Evolutionary conservation across 345 rosid species (phyloP), one percentile per base, ranked within the genome.

Genomic region (Cardamine resedifolia): DNA sequence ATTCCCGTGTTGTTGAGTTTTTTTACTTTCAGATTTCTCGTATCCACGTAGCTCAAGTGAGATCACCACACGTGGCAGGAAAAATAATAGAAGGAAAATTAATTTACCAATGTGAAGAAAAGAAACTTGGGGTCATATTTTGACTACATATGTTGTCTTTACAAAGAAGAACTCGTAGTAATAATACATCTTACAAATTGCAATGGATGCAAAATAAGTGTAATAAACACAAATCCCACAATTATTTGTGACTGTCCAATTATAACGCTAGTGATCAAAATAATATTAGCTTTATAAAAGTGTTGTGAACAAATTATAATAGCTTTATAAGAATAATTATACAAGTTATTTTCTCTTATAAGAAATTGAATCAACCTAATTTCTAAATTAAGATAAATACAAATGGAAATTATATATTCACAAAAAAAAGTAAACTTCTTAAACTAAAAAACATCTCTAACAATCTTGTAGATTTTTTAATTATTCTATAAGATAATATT

Each of bases 11-110:
- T 48, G 67, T n/a, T n/a, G n/a, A 27, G 53, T 39, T 59, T 59
- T 14, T 45, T 9, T 49, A 23, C 39, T 30, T 45, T 50, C 68
- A 75, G 64, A 60, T 59, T 60, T 75, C 64, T 68, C 69, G 78
- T 75, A 49, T 67, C 72, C 52, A 66, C 36, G 61, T 66, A 55
- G 67, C 72, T 48, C 67, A 16, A 49, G 43, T 58, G 67, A 16
- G 70, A 7, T 56, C 44, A 36, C 43, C 18, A 39, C 69, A 44
- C 64, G 64, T 61, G 51, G 28, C 34, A 45, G 10, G 11, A 33
- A 41, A 51, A 55, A 7, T 56, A 2, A 48, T 64, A 55, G 38
- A 41, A n/a, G 27, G 33, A 64, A 41, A 52, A 16, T 63, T 45
- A 30, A 47, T 19, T 36, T 51, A 34, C 23, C 47, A 56, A 16